Base-by-base conservation (phyloP, 139 green algal species). In the Coelastrella sp. region DNA sequence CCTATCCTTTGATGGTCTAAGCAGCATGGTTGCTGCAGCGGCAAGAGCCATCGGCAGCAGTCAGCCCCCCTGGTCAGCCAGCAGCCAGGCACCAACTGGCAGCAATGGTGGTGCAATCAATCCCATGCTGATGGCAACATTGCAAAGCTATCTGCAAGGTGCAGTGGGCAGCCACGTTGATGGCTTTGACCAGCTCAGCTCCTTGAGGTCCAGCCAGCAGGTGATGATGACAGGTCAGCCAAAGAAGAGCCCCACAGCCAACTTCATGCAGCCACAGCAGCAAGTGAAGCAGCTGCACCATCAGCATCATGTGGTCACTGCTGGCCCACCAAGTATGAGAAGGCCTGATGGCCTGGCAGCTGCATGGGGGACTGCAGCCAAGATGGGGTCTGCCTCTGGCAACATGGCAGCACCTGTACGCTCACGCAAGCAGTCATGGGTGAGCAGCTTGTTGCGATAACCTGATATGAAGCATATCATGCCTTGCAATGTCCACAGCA, bases 391-490 rank as follows among this genome's bases (percentile, higher is more conserved):
- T 56, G 59, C 59, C 4, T 84, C 57, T 72, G 79, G 59, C n/a
- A 12, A 6, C 60, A 87, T 87, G 81, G 81, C n/a, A 20, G 81
- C 61, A 6, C 60, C 61, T 59, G 60, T 61, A 17, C 59, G 81
- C 6, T 10, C 81, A 87, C 81, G 81, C 81, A 87, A 87, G 81
- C 81, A 87, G 59, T 87, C 81, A 6, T 87, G 81, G 81, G 81
- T 87, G 24, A 87, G 81, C 58, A 14, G 1, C 24, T 60, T 6
- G 35, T 49, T 49, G 35, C 3, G 35, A 49, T 49, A 3, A 49
- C 35, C 35, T 49, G 35, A 49, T 3, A 49, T 49, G 35, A 49
- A 49, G 35, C 35, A 49, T 49, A 49, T 49, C 35, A 49, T 49
- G 35, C 35, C 35, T 49, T 49, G 35, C 35, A 49, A 49, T 49